Conservation (phyloP, 2,329 filamentous ascomycete species). For the Hansfordia pulvinata region DNA sequence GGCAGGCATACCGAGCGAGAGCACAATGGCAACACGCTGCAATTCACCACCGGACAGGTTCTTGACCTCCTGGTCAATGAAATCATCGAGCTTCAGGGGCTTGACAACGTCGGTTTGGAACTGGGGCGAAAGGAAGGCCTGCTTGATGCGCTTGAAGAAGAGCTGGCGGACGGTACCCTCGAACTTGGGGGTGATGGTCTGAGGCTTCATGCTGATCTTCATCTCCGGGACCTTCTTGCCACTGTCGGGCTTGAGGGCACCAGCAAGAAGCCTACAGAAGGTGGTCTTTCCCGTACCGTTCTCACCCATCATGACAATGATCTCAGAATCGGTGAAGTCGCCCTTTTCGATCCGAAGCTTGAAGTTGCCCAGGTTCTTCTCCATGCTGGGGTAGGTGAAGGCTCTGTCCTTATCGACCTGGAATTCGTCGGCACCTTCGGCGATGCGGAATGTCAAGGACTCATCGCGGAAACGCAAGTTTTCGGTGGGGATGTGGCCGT, state of each 20-base stretch:
- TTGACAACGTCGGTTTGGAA: constrained; percentile 99
- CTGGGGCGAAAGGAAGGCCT: constrained; percentile 87
- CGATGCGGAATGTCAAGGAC: constrained; percentile 87
- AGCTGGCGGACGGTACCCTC: constrained; percentile 92
- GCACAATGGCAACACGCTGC: constrained; percentile 95
- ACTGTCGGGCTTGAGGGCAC: constrained; percentile 81
- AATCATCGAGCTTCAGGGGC: constrained; percentile 96
- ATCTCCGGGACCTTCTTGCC: constrained; percentile 71
- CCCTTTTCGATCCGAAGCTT: constrained; percentile 69
- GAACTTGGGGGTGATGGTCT: constrained; percentile 98
- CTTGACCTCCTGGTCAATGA: constrained; percentile 99
- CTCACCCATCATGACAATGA: constrained; percentile 99
- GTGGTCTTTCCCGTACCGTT: constrained; percentile 99
- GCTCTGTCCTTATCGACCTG: constrained; percentile 70
- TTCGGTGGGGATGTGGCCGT: constrained; percentile 95
- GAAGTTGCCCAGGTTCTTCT: constrained; percentile 87
- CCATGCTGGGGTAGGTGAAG: constrained; percentile 80
- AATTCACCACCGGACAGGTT: constrained; percentile 98
- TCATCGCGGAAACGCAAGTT: constrained; percentile 98
- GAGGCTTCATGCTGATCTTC: constrained; percentile 98
- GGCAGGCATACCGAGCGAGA: constrained; percentile 87
- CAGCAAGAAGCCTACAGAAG: constrained; percentile 92
- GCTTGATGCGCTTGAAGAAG: constrained; percentile 99
- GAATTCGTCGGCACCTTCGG: constrained; percentile 81
- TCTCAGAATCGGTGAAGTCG: constrained; percentile 93